A percentile compares a stretch with the other conserved stretches of the same genome.
phyloP scores from a whole-genome alignment of 441 rosid genomes.

The Adansonia gregorii region DNA sequence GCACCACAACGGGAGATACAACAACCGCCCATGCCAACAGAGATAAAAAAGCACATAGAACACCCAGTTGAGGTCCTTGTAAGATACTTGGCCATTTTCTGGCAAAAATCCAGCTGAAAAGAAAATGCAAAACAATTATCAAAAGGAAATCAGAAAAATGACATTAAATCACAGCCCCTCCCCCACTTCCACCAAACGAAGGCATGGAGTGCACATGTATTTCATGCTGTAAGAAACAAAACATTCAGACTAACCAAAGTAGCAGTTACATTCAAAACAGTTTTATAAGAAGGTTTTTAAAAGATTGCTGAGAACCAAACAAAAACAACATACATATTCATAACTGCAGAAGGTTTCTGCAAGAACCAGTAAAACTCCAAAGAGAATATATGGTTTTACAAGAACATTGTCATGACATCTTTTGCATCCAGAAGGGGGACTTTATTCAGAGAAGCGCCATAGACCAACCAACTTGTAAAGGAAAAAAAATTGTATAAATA shows the following conservation, averaged over 20 bases:
- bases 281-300: neutral
- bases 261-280: neutral
- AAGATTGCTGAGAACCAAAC: neutral
- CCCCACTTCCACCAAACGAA: neutral
- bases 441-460: neutral
- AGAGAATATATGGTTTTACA: neutral
- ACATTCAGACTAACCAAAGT: neutral
- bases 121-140: constrained; percentile 20
- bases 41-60: constrained; percentile 75
- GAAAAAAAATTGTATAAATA: neutral
- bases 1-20: constrained; percentile 81
- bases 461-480: neutral
- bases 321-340: neutral
- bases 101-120: constrained; percentile 97
- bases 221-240: neutral
- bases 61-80: constrained; percentile 89
- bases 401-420: neutral
- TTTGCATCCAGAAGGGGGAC: neutral
- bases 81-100: constrained; percentile 92
- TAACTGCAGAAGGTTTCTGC: neutral
- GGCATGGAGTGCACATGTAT: neutral
- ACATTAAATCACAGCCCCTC: neutral
- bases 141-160: constrained; percentile 13
- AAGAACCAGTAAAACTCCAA: constrained; percentile 7
- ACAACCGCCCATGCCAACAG: constrained; percentile 82